Percentiles rank a stretch among this genome's conserved stretches.
phyloP scores from a whole-genome alignment of 345 rosid genomes.

The Hibiscus mutabilis region DNA sequence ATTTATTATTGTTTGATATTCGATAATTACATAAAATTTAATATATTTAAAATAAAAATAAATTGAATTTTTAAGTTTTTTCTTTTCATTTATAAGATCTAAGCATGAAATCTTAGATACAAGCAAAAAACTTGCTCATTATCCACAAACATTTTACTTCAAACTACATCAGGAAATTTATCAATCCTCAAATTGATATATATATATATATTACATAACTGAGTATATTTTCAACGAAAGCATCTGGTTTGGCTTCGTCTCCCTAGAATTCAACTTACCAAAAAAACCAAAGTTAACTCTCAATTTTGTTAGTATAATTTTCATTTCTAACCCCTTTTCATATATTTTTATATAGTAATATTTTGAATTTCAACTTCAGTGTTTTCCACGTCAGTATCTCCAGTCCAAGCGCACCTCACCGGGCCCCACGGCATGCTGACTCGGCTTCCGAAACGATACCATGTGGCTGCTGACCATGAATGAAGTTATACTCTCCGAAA shows the following conservation, averaged over 20 bases:
- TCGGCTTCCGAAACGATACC: constrained; percentile 74
- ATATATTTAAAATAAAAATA: not conserved
- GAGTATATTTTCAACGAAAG: not conserved
- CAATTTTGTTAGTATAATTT: not conserved
- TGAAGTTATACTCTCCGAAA: constrained; percentile 81
- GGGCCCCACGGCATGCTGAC: constrained; percentile 47
- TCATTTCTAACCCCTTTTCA: not conserved
- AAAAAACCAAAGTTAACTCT: not conserved
- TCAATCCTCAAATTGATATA: constrained; percentile 6
- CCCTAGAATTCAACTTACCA: constrained; percentile 16
- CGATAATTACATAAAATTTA: no score
- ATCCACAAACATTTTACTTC: not conserved
- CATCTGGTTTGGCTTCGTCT: constrained; percentile 36
- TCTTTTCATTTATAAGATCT: no score
- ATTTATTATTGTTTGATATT: no score
- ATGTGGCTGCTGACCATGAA: constrained; percentile 94
- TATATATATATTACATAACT: not conserved
- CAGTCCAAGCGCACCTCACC: constrained; percentile 70
- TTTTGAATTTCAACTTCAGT: not conserved
- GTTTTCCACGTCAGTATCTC: constrained; percentile 40
- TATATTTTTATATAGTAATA: no score
- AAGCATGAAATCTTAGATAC: not conserved
- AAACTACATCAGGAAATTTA: not conserved
- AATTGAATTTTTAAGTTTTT: no score
- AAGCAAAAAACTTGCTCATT: not conserved